phyloP scores from a whole-genome alignment of 2,329 filamentous ascomycete genomes.

The Mycocentrospora acerina region DNA sequence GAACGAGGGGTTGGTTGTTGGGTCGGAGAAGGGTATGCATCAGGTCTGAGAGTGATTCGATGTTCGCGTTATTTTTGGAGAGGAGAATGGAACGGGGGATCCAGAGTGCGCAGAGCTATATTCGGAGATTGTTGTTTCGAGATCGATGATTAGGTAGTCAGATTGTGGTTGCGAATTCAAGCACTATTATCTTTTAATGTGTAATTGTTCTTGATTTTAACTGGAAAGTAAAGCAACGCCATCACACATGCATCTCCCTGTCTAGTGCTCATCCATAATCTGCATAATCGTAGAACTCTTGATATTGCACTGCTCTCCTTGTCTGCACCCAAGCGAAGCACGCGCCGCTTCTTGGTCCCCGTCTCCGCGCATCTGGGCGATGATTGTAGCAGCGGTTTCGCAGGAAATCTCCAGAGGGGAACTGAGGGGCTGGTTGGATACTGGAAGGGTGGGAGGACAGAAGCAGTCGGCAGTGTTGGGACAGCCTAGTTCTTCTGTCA shows the following conservation, averaged over 20 bases:
- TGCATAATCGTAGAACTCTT: constrained; percentile 28
- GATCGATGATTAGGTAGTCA: too few species aligned
- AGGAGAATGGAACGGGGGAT: too few species aligned
- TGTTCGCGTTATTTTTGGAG: too few species aligned
- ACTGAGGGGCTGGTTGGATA: constrained; percentile 2
- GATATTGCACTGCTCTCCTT: constrained; percentile 18
- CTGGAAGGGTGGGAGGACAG: constrained; percentile 14
- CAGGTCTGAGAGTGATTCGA: too few species aligned
- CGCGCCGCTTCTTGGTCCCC: constrained; percentile 19
- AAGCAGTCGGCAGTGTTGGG: constrained; percentile 22
- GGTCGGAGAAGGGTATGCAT: too few species aligned
- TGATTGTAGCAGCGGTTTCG: constrained; percentile 29
- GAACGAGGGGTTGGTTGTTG: too few species aligned
- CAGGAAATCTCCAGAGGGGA: constrained; percentile 25
- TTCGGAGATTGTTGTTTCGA: too few species aligned
- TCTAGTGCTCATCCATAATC: constrained; percentile 24
- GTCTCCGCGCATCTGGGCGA: constrained; percentile 30
- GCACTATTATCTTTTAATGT: too few species aligned
- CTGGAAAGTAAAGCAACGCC: too few species aligned
- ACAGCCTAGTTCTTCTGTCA: constrained; percentile 13
- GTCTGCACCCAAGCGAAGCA: constrained; percentile 21
- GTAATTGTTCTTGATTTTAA: too few species aligned
- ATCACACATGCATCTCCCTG: not conserved
- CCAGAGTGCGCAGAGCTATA: too few species aligned
- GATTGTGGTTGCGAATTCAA: too few species aligned